A percentile compares a stretch with the other conserved stretches of the same genome.
Evolutionary conservation across 139 green algal genomes (phyloP).

Genomic region (Ettlia oleoabundans): DNA sequence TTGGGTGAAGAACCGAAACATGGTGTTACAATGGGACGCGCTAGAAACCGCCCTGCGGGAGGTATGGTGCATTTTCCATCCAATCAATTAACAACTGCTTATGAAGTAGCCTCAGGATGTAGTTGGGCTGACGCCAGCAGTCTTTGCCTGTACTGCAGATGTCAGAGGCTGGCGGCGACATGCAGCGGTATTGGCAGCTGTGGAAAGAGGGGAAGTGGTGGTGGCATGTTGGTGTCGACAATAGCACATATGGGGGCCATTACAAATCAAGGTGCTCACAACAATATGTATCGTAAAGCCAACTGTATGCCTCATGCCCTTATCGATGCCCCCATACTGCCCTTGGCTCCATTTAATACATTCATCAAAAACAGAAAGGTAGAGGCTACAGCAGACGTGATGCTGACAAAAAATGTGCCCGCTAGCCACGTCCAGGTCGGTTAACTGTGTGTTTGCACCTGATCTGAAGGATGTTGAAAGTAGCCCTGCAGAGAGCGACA

Average conservation of each 20-base stretch:
- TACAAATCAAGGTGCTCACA: neutral
- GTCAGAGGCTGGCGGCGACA: conserved; percentile 3
- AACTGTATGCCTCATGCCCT: too few species aligned
- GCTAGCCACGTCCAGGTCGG: too few species aligned
- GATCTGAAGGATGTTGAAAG: too few species aligned
- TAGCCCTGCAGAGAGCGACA: too few species aligned
- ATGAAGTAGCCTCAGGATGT: neutral
- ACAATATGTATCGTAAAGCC: neutral
- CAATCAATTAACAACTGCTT: neutral
- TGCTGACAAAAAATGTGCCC: too few species aligned
- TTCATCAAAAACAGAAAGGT: too few species aligned
- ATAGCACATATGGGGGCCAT: neutral
- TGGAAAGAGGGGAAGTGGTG: conserved; percentile 14
- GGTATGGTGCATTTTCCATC: neutral
- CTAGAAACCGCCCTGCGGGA: conserved; percentile 17
- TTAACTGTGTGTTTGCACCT: too few species aligned
- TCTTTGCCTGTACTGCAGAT: neutral
- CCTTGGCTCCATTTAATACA: too few species aligned
- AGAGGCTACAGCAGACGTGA: too few species aligned
- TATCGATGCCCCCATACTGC: too few species aligned
- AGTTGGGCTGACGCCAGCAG: neutral
- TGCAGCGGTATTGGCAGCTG: conserved; percentile 16
- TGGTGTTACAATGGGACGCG: conserved; percentile 12
- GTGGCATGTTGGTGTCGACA: neutral
- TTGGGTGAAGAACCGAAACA: conserved; percentile 22